Evolutionary conservation across 495 filamentous ascomycete genomes (phyloP).

Genomic region (Talaromyces stipitatus): DNA sequence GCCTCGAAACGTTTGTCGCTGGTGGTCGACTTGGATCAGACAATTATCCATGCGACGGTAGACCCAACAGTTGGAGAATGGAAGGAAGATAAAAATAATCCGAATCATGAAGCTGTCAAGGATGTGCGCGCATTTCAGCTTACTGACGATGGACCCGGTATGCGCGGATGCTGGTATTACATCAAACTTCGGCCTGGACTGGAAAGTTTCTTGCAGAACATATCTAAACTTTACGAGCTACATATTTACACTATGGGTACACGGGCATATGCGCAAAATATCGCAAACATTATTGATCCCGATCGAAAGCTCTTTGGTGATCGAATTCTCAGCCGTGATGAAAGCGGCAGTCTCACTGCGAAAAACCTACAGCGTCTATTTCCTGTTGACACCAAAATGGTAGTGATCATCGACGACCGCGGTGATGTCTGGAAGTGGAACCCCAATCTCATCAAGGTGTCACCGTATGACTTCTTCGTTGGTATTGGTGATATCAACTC

Average conservation of each 20-base stretch:
- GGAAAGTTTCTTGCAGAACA: conserved; percentile 68
- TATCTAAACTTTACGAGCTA: conserved; percentile 81
- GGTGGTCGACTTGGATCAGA: conserved; percentile 96
- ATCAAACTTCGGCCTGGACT: conserved; percentile 96
- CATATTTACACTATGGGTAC: conserved; percentile 99
- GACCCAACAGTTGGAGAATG: conserved; percentile 95
- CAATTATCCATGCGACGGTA: conserved; percentile 96
- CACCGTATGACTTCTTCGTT: conserved; percentile 93
- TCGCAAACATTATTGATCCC: conserved; percentile 90
- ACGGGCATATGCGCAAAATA: conserved; percentile 82
- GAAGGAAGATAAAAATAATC: conserved; percentile 79
- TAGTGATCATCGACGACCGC: conserved; percentile 96
- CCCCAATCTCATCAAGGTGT: conserved; percentile 89
- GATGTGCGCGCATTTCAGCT: conserved; percentile 84
- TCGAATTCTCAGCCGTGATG: conserved; percentile 89
- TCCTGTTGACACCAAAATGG: conserved; percentile 97
- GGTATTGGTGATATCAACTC: conserved; percentile 99
- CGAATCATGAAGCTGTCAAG: conserved; percentile 86
- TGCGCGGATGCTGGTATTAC: conserved; percentile 83
- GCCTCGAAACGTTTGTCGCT: conserved; percentile 75
- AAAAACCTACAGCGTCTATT: conserved; percentile 91
- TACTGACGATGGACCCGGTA: conserved; percentile 69
- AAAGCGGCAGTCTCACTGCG: conserved; percentile 83
- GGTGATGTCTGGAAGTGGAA: conserved; percentile 98
- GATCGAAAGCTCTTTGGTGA: conserved; percentile 85